These are phyloP conservation scores for Kuraishia capsulata DNA, from an alignment of 805 yeast genomes.

Conservation along the genomic window DNA sequence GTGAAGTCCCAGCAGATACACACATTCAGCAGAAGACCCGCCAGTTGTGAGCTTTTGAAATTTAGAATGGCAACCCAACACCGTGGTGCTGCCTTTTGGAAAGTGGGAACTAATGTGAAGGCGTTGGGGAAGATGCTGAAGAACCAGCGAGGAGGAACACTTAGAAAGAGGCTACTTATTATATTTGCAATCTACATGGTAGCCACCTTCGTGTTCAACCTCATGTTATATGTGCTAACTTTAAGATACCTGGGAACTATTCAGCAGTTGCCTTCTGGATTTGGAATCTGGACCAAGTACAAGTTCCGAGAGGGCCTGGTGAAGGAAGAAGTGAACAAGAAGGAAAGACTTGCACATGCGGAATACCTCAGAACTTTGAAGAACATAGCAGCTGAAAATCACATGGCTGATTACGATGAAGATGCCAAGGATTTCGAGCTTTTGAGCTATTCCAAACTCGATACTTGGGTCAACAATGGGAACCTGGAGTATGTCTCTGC, in stretches of 20 bases:
- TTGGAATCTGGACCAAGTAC: constrained; percentile 18
- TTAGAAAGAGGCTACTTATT: constrained; percentile 33
- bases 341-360: constrained; percentile 23
- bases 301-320: constrained; percentile 27
- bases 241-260: constrained; percentile 17
- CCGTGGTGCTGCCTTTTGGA: constrained; percentile 23
- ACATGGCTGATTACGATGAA: constrained; percentile 13
- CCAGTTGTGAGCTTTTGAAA: too few relatives aligned
- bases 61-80: too few relatives aligned
- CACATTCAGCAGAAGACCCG: too few relatives aligned
- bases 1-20: too few relatives aligned
- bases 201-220: constrained; percentile 25
- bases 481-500: constrained; percentile 21
- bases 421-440: constrained; percentile 11
- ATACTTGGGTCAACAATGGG: constrained; percentile 18
- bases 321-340: constrained; percentile 24
- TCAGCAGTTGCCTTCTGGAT: constrained; percentile 17
- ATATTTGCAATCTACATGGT: constrained; percentile 32
- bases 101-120: constrained; percentile 18
- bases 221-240: constrained; percentile 22
- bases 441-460: constrained; percentile 13
- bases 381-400: constrained; percentile 20
- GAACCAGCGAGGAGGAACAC: constrained; percentile 28
- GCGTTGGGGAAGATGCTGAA: constrained; percentile 14
- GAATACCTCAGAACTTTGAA: constrained; percentile 22